phyloP scores from a whole-genome alignment of 257 asterid species.

The Schizonepeta tenuifolia region DNA sequence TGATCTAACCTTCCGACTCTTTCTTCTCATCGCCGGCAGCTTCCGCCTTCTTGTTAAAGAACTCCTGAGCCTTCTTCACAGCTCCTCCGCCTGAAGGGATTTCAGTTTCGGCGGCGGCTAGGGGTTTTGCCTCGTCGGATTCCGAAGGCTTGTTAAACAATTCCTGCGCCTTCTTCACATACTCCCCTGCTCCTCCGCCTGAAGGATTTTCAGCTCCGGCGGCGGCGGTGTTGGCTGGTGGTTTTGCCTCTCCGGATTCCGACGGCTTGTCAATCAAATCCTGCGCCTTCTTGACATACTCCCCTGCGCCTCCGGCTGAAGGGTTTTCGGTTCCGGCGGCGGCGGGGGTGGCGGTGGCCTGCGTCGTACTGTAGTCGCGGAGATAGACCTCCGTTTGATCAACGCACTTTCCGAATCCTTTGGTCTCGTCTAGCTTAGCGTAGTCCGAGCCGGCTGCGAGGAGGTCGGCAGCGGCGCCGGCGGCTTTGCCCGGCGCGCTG shows the following conservation, averaged over 20 bases:
- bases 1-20: slow-evolving; percentile 38
- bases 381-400: slow-evolving; percentile 62
- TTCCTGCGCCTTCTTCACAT: not conserved
- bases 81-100: too few species aligned
- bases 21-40: slow-evolving; percentile 3
- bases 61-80: too few species aligned
- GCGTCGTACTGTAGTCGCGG: slow-evolving; percentile 37
- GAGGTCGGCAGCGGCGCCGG: slow-evolving; percentile 56
- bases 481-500: slow-evolving; percentile 40
- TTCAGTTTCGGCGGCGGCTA: too few species aligned
- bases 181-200: not conserved
- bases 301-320: slow-evolving; percentile 6
- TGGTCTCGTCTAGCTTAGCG: slow-evolving; percentile 49
- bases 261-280: not conserved
- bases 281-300: not conserved
- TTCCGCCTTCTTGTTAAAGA: not conserved
- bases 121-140: not conserved
- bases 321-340: not conserved
- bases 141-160: not conserved
- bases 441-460: slow-evolving; percentile 47
- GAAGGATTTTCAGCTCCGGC: too few species aligned
- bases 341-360: slow-evolving; percentile 17
- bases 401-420: slow-evolving; percentile 56
- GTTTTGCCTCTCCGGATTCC: not conserved
- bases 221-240: not conserved